These are phyloP conservation scores for Pleurotus sapidus DNA, from an alignment of 768 basidiomycete species.

Conservation along the genomic window DNA sequence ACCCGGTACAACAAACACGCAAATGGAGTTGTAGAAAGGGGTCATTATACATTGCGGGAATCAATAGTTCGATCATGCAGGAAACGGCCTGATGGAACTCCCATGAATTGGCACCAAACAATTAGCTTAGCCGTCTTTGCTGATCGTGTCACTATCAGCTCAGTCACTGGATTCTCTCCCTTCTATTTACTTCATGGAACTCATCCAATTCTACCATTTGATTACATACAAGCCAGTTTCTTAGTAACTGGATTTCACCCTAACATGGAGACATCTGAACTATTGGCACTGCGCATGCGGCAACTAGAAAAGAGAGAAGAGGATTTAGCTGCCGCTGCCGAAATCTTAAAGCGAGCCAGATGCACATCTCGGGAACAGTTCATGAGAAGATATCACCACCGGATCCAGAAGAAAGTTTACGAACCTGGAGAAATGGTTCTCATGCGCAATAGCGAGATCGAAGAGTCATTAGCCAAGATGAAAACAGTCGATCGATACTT, in stretches of 20 bases:
- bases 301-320: conserved; percentile 20
- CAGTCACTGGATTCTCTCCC: conserved; percentile 17
- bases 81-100: neutral
- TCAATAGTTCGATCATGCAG: conserved; percentile 16
- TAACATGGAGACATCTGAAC: conserved; percentile 12
- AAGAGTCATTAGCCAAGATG: conserved; percentile 12
- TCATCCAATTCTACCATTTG: conserved; percentile 27
- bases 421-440: conserved; percentile 16
- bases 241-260: conserved; percentile 16
- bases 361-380: conserved; percentile 20
- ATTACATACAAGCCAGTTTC: conserved; percentile 28
- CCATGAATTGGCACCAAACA: neutral
- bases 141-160: conserved; percentile 16
- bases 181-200: conserved; percentile 23
- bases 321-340: conserved; percentile 16
- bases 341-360: conserved; percentile 13
- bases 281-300: conserved; percentile 19
- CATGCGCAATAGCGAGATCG: conserved; percentile 18
- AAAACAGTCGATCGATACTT: conserved; percentile 21
- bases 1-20: conserved; percentile 31
- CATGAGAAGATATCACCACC: conserved; percentile 9
- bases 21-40: conserved; percentile 33
- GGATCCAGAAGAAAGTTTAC: neutral
- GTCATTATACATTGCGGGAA: conserved; percentile 28
- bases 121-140: conserved; percentile 10